Base-by-base conservation (phyloP, 768 basidiomycete genomes). In the Stropharia rugosoannulata region DNA sequence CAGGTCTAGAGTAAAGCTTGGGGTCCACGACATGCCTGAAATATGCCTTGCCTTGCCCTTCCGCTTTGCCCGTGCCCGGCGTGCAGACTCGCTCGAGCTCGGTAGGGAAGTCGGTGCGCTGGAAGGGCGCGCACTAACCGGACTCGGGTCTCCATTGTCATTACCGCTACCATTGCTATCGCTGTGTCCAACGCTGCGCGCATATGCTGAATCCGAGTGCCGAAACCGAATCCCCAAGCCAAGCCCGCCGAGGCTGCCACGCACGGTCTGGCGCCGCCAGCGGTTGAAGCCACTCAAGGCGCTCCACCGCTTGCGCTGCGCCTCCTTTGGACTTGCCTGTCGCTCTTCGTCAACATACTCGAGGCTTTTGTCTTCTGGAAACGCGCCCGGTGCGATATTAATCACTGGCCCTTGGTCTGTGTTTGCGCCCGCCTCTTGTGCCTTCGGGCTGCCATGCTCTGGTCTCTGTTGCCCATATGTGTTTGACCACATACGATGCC, bases 221-320 rank as follows among this genome's bases (percentile, higher is more conserved):
- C 76, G 64, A 60, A 80, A 80, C 9, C 68, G 64, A 29, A 81
- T 69, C 2, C 75, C 75, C 4, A 79, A 58, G 16, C 68, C 65
- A 11, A 68, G 66, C 13, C 59, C 62, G 7, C 60, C 55, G 6
- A 54, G 12, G 43, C 55, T 65, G 25, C 64, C 59, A 7, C 62
- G 60, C 6, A 70, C 74, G 18, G 74, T 67, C 49, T 78, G 77
- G 39, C 70, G 67, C 61, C 75, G 78, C 80, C 79, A 82, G 36
- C 71, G 65, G 2, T 68, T 49, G 52, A 79, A 80, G 11, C 73
- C 76, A 27, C 74, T 75, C 48, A 66, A 65, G 12, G 59, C 64
- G 48, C 73, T 76, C 3, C 63, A 63, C 10, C 71, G 66, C 15
- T 66, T 36, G 22, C 22, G 10, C 9, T n/a, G 42, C 32, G 27